Percentiles rank a stretch among this genome's conserved stretches.
phyloP scores from a whole-genome alignment of 2,329 filamentous ascomycete genomes.

The Elsinoe batatas region DNA sequence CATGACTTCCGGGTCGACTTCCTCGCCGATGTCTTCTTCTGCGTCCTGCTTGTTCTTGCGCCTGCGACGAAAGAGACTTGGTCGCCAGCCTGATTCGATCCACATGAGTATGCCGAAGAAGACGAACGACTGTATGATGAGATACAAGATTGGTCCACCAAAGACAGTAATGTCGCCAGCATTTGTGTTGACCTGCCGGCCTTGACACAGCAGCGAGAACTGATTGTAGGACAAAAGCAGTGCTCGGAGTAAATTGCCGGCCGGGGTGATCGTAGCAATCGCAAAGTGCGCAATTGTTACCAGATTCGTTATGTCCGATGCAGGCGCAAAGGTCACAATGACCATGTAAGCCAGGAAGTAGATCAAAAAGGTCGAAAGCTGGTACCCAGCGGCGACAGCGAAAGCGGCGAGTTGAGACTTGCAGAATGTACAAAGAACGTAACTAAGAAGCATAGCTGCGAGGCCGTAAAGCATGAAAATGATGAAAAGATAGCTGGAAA shows the following conservation, averaged over 20 bases:
- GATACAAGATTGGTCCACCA: slow-evolving; percentile 75
- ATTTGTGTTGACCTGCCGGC: slow-evolving; percentile 51
- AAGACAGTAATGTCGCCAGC: slow-evolving; percentile 65
- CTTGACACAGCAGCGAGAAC: slow-evolving; percentile 69
- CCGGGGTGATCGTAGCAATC: slow-evolving; percentile 63
- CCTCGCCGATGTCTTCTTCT: slow-evolving; percentile 31
- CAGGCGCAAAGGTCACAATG: slow-evolving; percentile 59
- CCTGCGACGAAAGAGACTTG: slow-evolving; percentile 46
- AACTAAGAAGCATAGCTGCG: slow-evolving; percentile 64
- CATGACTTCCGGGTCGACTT: slow-evolving; percentile 47
- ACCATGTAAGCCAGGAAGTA: slow-evolving; percentile 37
- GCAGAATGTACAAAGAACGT: slow-evolving; percentile 71
- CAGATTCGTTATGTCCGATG: slow-evolving; percentile 56
- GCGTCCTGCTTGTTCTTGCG: slow-evolving; percentile 33
- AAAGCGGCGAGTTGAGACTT: slow-evolving; percentile 74
- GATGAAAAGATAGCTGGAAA: slow-evolving; percentile 70
- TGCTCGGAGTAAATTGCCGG: slow-evolving; percentile 63
- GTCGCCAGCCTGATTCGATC: slow-evolving; percentile 62
- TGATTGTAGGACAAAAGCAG: slow-evolving; percentile 72
- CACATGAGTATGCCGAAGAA: slow-evolving; percentile 66
- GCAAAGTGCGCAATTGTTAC: slow-evolving; percentile 65
- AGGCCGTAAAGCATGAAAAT: slow-evolving; percentile 74
- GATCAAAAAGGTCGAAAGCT: slow-evolving; percentile 47
- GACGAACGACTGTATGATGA: slow-evolving; percentile 61
- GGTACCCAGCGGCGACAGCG: slow-evolving; percentile 67